Evolutionary conservation across 139 green algal species (phyloP), one percentile per base, ranked within the genome.

Genomic region (Chlorella ohadii): DNA sequence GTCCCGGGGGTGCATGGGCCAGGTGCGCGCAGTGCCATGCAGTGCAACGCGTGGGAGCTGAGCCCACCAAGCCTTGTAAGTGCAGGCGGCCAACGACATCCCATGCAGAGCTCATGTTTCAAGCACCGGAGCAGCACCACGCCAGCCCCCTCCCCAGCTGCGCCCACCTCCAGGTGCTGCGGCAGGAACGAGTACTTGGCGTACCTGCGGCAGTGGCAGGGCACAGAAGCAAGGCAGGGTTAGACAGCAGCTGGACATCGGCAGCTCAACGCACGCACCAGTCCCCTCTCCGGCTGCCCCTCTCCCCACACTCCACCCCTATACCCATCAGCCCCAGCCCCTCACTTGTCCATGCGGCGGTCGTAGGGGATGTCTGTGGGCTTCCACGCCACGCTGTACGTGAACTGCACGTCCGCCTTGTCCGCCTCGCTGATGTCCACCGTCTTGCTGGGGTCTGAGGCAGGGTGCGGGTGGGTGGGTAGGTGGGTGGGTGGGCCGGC

Each of bases 361-460:
- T 95, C 91, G 66, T 94, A 97, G 5, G 90, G 89, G 22, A 93
- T 91, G n/a, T 73, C 67, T 0, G 92, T 95, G 19, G 85, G 31
- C 68, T 92, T 93, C 96, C 96, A 99, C 81, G 94, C 95, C 25
- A 95, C 94, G 3, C 87, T 94, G 91, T 98, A 98, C 13, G 91
- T 94, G 86, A 97, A 98, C 44, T 93, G 44, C 25, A 96, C 85
- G 17, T 80, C 68, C 39, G 85, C 63, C 16, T 86, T 55, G 16
- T 90, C 33, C 3, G 61, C 76, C 57, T 23, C 44, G 28, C 89
- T 97, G 86, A 98, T 97, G 84, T 98, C 95, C 34, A 96, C 87
- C 0, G 93, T 94, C 63, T 87, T 87, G 33, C 47, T 76, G 34
- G 91, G 88, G 80, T 96, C 92, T 85, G 80, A 17, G 19, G 39